Percentiles rank a stretch among this genome's conserved stretches.
phyloP scores from a whole-genome alignment of 805 yeast genomes.

The Saccharomycopsis sp. region DNA sequence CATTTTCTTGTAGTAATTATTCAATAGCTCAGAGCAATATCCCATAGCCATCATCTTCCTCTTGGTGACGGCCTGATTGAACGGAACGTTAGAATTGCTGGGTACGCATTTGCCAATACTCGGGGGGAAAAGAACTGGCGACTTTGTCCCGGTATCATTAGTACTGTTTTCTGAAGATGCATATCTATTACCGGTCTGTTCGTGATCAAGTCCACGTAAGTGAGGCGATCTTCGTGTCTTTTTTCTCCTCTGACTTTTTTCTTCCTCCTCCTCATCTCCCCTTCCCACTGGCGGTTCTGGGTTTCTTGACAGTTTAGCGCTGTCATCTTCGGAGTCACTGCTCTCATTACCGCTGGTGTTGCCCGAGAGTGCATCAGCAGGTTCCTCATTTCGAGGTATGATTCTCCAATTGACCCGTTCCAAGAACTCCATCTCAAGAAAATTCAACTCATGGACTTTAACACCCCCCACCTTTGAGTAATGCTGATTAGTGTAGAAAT shows the following conservation, averaged over 20 bases:
- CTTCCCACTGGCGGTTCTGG: too few relatives aligned
- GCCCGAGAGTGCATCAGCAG: conserved; percentile 21
- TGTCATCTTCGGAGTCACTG: too few relatives aligned
- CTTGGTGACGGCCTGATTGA: neutral
- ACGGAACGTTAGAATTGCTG: neutral
- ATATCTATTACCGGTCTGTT: too few relatives aligned
- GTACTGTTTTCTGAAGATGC: too few relatives aligned
- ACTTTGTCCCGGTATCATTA: too few relatives aligned
- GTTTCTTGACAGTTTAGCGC: too few relatives aligned
- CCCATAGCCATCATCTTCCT: conserved; percentile 23
- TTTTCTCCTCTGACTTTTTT: too few relatives aligned
- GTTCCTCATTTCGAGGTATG: conserved; percentile 43
- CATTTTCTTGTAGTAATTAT: conserved; percentile 41
- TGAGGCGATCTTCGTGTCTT: too few relatives aligned
- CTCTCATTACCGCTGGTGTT: neutral
- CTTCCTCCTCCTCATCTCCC: too few relatives aligned
- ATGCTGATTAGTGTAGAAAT: conserved; percentile 87
- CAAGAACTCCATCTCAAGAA: conserved; percentile 82
- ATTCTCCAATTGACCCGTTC: conserved; percentile 71
- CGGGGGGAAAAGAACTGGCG: neutral
- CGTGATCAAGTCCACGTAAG: too few relatives aligned
- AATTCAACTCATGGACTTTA: conserved; percentile 69
- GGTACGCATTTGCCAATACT: neutral
- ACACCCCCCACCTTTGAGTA: conserved; percentile 96
- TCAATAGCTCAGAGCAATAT: conserved; percentile 35